Conservation (phyloP, 2,329 filamentous ascomycete genomes). For the Colletotrichum cordylinicola region DNA sequence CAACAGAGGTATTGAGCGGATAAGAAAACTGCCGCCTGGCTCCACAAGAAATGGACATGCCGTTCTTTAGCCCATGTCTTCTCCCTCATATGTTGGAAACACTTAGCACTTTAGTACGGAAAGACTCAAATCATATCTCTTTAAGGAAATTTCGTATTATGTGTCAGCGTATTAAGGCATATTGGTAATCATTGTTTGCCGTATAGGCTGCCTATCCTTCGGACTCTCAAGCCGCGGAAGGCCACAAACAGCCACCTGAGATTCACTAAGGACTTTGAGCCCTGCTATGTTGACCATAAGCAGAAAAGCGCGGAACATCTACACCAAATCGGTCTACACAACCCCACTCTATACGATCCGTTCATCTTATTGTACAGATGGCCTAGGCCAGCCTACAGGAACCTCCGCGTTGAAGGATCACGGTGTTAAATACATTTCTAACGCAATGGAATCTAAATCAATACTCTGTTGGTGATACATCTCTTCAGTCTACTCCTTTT, state of each 20-base stretch:
- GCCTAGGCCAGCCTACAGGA: not conserved
- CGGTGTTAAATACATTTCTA: not conserved
- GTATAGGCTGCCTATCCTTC: not conserved
- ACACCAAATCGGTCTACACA: not conserved
- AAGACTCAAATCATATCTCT: rapidly evolving
- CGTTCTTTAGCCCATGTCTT: not conserved
- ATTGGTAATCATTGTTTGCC: not conserved
- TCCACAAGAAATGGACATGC: not conserved
- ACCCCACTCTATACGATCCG: not conserved
- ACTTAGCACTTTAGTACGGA: rapidly evolving
- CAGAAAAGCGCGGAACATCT: not conserved
- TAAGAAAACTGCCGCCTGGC: not conserved
- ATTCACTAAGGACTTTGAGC: not conserved
- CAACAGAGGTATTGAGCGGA: rapidly evolving
- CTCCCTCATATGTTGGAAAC: not conserved
- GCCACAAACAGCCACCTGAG: not conserved
- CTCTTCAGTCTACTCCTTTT: not conserved
- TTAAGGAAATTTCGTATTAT: not conserved
- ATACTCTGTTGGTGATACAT: not conserved
- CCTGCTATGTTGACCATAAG: not conserved
- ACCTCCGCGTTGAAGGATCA: not conserved
- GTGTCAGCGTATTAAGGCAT: not conserved
- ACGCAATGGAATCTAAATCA: not conserved
- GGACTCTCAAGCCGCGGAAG: not conserved
- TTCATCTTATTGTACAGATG: not conserved